phyloP scores from a whole-genome alignment of 2,329 filamentous ascomycete species.

The Penicillium sp. region DNA sequence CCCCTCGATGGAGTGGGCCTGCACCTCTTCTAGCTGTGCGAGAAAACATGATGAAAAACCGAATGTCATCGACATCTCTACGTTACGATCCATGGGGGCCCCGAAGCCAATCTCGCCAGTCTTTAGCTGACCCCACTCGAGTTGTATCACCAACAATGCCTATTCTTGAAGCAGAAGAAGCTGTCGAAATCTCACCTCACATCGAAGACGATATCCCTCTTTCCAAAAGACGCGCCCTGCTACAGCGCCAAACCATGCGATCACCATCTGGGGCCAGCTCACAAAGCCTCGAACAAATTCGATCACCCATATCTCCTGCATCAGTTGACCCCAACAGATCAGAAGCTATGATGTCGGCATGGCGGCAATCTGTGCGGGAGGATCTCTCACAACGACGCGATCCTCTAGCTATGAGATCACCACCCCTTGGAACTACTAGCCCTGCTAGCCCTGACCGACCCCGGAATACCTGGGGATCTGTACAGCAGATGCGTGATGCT shows the following conservation, averaged over 20 bases:
- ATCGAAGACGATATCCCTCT: constrained; percentile 71
- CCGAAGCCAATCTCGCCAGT: constrained; percentile 29
- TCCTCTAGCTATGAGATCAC: constrained; percentile 30
- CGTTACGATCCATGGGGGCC: constrained; percentile 31
- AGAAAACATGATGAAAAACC: constrained; percentile 50
- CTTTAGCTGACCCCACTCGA: constrained; percentile 17
- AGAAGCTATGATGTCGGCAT: constrained; percentile 63
- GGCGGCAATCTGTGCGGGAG: constrained; percentile 65
- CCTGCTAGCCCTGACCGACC: constrained; percentile 57
- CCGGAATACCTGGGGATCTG: constrained; percentile 60
- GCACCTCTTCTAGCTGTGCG: constrained; percentile 57
- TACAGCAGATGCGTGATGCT: constrained; percentile 58
- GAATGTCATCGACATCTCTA: constrained; percentile 38
- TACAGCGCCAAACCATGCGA: constrained; percentile 54
- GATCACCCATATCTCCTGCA: constrained; percentile 9
- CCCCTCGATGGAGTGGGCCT: constrained; percentile 28
- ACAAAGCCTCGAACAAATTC: constrained; percentile 9
- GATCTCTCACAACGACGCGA: constrained; percentile 52
- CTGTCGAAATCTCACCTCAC: neutral
- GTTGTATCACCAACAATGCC: constrained; percentile 18
- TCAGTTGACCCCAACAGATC: constrained; percentile 18
- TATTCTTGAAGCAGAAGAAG: constrained; percentile 27
- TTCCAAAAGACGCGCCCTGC: constrained; percentile 63
- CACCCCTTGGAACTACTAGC: neutral
- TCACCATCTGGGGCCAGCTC: constrained; percentile 55